Evolutionary conservation across 2,329 filamentous ascomycete species (phyloP).

Genomic region (Tolypocladium paradoxum): DNA sequence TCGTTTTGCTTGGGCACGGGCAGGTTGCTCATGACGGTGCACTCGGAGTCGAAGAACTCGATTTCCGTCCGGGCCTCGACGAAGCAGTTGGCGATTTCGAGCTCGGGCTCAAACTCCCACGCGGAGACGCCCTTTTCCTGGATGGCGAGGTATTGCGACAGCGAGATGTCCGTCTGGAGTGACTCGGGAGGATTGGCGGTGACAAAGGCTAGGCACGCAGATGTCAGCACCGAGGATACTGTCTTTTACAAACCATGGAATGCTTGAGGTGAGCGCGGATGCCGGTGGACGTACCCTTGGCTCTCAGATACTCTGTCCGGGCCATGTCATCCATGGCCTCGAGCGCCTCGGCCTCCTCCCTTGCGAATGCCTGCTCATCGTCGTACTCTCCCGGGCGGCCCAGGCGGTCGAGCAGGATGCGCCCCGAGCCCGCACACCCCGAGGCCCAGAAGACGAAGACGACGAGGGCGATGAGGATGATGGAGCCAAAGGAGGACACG

Average conservation of each 20-base stretch:
- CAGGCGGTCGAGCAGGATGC: conserved; percentile 88
- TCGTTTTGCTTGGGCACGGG: conserved; percentile 98
- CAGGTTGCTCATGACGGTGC: conserved; percentile 92
- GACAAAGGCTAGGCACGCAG: conserved; percentile 60
- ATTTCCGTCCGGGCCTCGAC: conserved; percentile 95
- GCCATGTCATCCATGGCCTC: conserved; percentile 93
- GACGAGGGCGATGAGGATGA: conserved; percentile 69
- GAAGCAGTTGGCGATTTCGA: conserved; percentile 98
- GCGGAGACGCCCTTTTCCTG: conserved; percentile 99
- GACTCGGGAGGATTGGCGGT: conserved; percentile 93
- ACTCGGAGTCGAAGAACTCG: conserved; percentile 97
- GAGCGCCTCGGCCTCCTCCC: conserved; percentile 89
- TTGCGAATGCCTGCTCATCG: conserved; percentile 87
- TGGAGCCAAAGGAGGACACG: conserved; percentile 86
- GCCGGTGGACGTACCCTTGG: conserved; percentile 60
- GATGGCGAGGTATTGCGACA: conserved; percentile 95
- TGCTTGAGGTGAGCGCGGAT: not conserved
- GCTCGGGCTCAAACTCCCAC: conserved; percentile 98
- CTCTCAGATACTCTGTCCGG: conserved; percentile 80
- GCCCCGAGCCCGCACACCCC: conserved; percentile 59
- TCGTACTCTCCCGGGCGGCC: conserved; percentile 93
- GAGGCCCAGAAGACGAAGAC: conserved; percentile 88
- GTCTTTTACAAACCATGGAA: not conserved
- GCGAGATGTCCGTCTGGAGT: conserved; percentile 87
- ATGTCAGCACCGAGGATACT: not conserved